Evolutionary conservation across 2,329 filamentous ascomycete genomes (phyloP), one percentile per base, ranked within the genome.

Genomic region (Cordyceps tenuipes): DNA sequence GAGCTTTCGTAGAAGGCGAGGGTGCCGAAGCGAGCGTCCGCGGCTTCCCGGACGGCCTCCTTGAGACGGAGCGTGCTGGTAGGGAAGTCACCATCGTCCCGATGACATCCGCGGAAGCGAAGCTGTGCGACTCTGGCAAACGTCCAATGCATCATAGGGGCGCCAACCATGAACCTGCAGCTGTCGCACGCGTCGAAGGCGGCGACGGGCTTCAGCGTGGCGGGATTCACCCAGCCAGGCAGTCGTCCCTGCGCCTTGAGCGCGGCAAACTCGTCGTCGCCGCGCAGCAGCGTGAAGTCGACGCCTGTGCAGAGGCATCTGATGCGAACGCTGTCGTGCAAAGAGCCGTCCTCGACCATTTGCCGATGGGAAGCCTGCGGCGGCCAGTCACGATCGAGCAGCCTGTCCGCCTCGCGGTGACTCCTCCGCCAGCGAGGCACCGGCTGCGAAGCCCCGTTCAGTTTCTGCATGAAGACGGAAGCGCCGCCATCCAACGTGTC

Each of bases 401-500:
- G 39, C 34, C 55, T 48, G 8, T 36, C 19, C 3, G 69, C 70
- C 36, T 68, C 68, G 47, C 64, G 71, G 3, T 61, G 41, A 0
- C 62, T 54, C 0, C 62, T 69, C 12, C 58, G 62, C 73, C 71
- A 76, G 0, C 68, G 61, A 8, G 64, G 64, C 1, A 67, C 57
- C 3, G 36, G 60, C 9, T 39, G 54, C 0, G 70, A 72, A 48
- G 72, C 68, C 0, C 63, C 58, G 46, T 77, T 75, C 0, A 68
- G 57, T 7, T 69, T 63, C 26, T 69, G 70, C 5, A 82, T 64
- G 78, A 78, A 83, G 1, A 72, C 65, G 2, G 74, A 74, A 1
- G 79, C 73, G 0, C 82, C 81, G 2, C 81, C 81, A 64, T 84
- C 81, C 1, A 72, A 31, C 0, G 81, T 83, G 59, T 83, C 79